These are phyloP conservation scores for Termitomyces sp. DNA, from an alignment of 768 basidiomycete genomes.

Conservation along the genomic window DNA sequence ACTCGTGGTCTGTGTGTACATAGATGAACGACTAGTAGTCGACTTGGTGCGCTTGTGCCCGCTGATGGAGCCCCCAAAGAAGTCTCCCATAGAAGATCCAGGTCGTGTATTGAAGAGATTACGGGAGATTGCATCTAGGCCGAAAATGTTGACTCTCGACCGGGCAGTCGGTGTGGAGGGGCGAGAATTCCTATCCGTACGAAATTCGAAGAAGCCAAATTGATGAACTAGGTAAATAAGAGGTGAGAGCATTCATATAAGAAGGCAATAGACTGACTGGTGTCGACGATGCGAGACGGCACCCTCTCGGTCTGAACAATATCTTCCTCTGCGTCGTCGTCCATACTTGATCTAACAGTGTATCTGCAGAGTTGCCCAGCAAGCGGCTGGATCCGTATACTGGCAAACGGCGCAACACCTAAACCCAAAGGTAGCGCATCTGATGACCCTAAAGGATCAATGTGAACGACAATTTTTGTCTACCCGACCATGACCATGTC, in stretches of 20 bases:
- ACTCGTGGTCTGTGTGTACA: slow-evolving; percentile 63
- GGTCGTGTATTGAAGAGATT: slow-evolving; percentile 77
- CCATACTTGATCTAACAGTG: slow-evolving; percentile 68
- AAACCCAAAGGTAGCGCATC: slow-evolving; percentile 76
- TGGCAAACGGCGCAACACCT: slow-evolving; percentile 65
- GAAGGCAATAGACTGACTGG: slow-evolving; percentile 48
- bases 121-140: slow-evolving; percentile 84
- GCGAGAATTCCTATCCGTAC: slow-evolving; percentile 64
- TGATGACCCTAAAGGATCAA: slow-evolving; percentile 71
- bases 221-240: slow-evolving; percentile 59
- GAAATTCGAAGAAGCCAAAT: slow-evolving; percentile 85
- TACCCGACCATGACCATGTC: slow-evolving; percentile 23
- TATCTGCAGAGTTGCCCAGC: slow-evolving; percentile 79
- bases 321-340: slow-evolving; percentile 74
- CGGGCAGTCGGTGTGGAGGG: slow-evolving; percentile 82
- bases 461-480: slow-evolving; percentile 86
- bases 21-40: slow-evolving; percentile 65
- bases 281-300: slow-evolving; percentile 72
- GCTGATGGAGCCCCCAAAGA: slow-evolving; percentile 71
- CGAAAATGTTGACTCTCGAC: slow-evolving; percentile 82
- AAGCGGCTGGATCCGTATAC: slow-evolving; percentile 79
- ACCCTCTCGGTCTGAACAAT: slow-evolving; percentile 75
- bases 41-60: slow-evolving; percentile 68
- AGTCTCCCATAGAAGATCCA: slow-evolving; percentile 64
- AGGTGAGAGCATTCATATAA: slow-evolving; percentile 4